phyloP scores from a whole-genome alignment of 2,329 filamentous ascomycete genomes.

The Immersiporthe knoxdaviesiana region DNA sequence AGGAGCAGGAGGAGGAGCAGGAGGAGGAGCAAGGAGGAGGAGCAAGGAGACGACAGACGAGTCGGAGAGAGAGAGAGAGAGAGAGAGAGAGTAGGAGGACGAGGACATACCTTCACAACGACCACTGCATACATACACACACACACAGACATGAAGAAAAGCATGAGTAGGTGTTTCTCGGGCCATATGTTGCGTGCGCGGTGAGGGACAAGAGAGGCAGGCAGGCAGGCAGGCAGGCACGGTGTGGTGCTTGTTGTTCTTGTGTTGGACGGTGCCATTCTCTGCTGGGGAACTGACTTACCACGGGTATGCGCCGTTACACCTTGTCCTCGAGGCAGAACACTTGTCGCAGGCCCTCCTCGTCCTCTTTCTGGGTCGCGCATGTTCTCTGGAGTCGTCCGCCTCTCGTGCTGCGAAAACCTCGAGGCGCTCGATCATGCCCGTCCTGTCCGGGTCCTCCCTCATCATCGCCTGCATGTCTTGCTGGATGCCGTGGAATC shows the following conservation, averaged over 20 bases:
- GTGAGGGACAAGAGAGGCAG: neutral
- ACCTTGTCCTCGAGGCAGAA: conserved; percentile 46
- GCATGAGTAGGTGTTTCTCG: conserved; percentile 12
- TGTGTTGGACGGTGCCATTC: neutral
- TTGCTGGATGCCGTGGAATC: neutral
- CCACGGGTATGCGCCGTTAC: conserved; percentile 47
- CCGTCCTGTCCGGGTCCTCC: conserved; percentile 10
- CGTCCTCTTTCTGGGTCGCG: conserved; percentile 34
- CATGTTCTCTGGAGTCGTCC: conserved; percentile 39
- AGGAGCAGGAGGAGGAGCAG: neutral
- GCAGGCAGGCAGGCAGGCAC: no score
- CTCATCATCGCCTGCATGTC: conserved; percentile 7
- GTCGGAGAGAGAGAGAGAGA: neutral
- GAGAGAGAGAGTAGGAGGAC: neutral
- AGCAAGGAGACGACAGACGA: neutral
- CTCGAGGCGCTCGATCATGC: conserved; percentile 17
- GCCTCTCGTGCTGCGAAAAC: conserved; percentile 9
- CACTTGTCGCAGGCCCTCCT: conserved; percentile 43
- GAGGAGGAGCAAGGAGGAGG: conserved; percentile 1
- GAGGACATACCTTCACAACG: conserved; percentile 42
- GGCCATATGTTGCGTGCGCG: neutral
- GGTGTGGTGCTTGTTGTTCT: no score
- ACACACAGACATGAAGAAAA: neutral
- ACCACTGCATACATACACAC: conserved; percentile 36
- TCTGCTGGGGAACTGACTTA: conserved; percentile 35